These are phyloP conservation scores for Aristolochia contorta DNA, from an alignment of 164 flowering plant species.

Conservation along the genomic window DNA sequence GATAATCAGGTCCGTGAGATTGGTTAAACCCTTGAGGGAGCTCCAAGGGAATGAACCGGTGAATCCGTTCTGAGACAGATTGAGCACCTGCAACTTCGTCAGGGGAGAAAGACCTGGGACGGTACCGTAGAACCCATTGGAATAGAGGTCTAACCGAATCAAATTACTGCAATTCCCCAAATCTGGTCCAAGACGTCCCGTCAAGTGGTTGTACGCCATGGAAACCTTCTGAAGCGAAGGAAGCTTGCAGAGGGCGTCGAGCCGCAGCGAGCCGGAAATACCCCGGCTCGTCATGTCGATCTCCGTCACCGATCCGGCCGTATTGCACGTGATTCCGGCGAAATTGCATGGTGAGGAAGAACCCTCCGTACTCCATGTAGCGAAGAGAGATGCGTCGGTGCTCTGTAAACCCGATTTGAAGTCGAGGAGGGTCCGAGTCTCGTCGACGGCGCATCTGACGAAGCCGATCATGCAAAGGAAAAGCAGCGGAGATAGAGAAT, in stretches of 20 bases:
- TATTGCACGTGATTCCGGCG: conserved; percentile 47
- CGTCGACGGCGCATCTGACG: conserved; percentile 11
- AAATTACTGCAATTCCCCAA: conserved; percentile 35
- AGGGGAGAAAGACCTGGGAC: conserved; percentile 48
- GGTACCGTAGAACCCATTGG: conserved; percentile 32
- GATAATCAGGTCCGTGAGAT: conserved; percentile 29
- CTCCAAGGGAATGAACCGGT: conserved; percentile 59
- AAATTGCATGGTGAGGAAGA: conserved; percentile 29
- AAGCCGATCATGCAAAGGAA: conserved; percentile 1
- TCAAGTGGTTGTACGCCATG: conserved; percentile 32
- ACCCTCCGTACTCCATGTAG: conserved; percentile 28
- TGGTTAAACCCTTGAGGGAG: conserved; percentile 33
- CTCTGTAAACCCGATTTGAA: conserved; percentile 28
- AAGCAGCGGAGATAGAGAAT: conserved; percentile 1
- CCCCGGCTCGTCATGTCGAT: conserved; percentile 27
- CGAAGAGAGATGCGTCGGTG: conserved; percentile 22
- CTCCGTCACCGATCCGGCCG: conserved; percentile 23
- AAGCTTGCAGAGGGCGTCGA: conserved; percentile 43
- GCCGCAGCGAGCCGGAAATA: conserved; percentile 32
- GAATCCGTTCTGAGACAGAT: conserved; percentile 37
- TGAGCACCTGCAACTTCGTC: conserved; percentile 20
- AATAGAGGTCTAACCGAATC: conserved; percentile 39
- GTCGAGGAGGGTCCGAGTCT: conserved; percentile 29
- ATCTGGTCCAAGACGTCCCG: conserved; percentile 28
- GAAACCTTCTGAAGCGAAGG: conserved; percentile 30